phyloP scores from a whole-genome alignment of 169 alveolate genomes.

The Plasmodium malariae region DNA sequence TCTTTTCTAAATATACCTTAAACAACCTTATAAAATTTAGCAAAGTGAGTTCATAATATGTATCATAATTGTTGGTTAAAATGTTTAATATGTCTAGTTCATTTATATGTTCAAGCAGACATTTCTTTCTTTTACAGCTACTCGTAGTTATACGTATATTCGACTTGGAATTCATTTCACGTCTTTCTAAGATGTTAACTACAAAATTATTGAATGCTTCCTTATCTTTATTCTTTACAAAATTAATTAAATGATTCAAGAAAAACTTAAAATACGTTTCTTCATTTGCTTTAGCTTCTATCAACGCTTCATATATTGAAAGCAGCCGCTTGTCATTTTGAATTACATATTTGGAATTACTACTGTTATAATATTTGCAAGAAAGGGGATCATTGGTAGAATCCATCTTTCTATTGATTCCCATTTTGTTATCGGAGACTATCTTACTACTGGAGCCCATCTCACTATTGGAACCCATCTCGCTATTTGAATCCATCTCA shows the following conservation, averaged over 20 bases:
- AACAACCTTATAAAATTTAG: slow-evolving; percentile 7
- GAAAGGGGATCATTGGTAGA: too few species aligned
- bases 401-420: too few species aligned
- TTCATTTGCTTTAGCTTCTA: slow-evolving; percentile 7
- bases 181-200: slow-evolving; percentile 18
- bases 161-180: background rate
- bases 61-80: slow-evolving; percentile 47
- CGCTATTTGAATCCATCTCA: too few species aligned
- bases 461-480: too few species aligned
- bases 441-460: too few species aligned
- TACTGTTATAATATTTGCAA: too few species aligned
- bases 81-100: slow-evolving; percentile 42
- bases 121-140: background rate
- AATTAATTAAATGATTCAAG: slow-evolving; percentile 11
- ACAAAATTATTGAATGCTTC: slow-evolving; percentile 29
- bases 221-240: slow-evolving; percentile 52
- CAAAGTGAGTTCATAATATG: slow-evolving; percentile 41
- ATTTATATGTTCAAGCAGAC: background rate
- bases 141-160: background rate
- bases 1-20: slow-evolving; percentile 47
- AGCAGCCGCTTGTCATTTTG: background rate
- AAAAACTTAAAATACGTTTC: slow-evolving; percentile 44
- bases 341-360: too few species aligned
- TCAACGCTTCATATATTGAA: slow-evolving; percentile 22
- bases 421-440: too few species aligned